These are phyloP conservation scores for Rhizopus delemar DNA, from an alignment of 371 early-diverging fungal species.

Conservation along the genomic window DNA sequence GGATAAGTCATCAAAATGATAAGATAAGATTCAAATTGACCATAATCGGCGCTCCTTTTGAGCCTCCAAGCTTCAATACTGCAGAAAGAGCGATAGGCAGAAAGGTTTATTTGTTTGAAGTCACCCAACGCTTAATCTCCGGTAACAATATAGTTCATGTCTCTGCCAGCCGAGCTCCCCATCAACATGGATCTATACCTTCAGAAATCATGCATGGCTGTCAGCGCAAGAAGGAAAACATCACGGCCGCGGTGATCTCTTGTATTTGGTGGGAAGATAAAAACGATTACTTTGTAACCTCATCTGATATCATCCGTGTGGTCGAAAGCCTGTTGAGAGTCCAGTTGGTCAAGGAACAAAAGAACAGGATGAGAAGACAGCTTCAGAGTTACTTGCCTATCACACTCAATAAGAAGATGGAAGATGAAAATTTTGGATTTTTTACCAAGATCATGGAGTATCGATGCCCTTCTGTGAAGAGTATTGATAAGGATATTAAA, in stretches of 20 bases:
- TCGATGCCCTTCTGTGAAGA: conserved; percentile 74
- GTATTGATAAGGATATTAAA: conserved; percentile 83
- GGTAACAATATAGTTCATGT: not conserved
- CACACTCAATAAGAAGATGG: conserved; percentile 73
- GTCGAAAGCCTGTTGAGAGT: conserved; percentile 72
- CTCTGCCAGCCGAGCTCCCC: conserved; percentile 32
- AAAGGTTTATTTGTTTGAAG: conserved; percentile 1
- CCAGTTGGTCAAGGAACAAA: conserved; percentile 77
- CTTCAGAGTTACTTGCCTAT: conserved; percentile 78
- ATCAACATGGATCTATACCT: not conserved
- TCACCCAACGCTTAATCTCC: not conserved
- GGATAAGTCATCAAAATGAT: too few species aligned
- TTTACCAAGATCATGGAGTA: conserved; percentile 77
- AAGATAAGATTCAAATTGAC: not conserved
- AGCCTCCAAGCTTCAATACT: not conserved
- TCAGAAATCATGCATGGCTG: not conserved
- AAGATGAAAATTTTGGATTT: conserved; percentile 51
- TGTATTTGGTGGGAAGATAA: conserved; percentile 80
- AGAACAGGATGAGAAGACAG: conserved; percentile 83
- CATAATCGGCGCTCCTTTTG: not conserved
- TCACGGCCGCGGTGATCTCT: conserved; percentile 63
- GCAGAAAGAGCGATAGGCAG: not conserved
- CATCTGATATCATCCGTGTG: conserved; percentile 75
- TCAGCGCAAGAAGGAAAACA: conserved; percentile 30
- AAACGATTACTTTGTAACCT: conserved; percentile 75